These are phyloP conservation scores for Phaffia tasmanica DNA, from an alignment of 768 basidiomycete genomes.

Conservation along the genomic window DNA sequence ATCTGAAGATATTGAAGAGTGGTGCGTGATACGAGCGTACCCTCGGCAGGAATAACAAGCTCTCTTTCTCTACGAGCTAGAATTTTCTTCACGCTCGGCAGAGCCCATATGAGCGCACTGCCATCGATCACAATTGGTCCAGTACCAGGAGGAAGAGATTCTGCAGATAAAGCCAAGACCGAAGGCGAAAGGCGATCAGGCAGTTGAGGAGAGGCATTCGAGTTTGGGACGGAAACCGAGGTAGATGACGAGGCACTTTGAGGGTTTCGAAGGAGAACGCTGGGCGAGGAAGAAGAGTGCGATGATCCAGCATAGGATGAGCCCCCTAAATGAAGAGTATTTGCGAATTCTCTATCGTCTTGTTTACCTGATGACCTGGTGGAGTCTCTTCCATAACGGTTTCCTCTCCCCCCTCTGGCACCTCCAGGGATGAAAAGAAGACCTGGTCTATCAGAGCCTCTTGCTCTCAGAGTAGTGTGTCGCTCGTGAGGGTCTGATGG, in stretches of 20 bases:
- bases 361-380: slow-evolving; percentile 11
- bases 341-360: slow-evolving; percentile 5
- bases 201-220: not conserved
- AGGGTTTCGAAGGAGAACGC: not conserved
- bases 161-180: too few species aligned
- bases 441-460: slow-evolving; percentile 14
- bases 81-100: not conserved
- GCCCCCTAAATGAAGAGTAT: not conserved
- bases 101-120: not conserved
- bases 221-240: too few species aligned
- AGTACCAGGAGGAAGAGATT: not conserved
- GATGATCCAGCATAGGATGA: too few species aligned
- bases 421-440: not conserved
- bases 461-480: slow-evolving; percentile 19
- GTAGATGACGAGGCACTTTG: too few species aligned
- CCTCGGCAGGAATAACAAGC: slow-evolving; percentile 76
- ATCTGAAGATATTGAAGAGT: not conserved
- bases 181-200: not conserved
- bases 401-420: too few species aligned
- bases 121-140: not conserved
- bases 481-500: slow-evolving; percentile 23
- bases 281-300: not conserved
- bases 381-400: not conserved
- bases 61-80: slow-evolving; percentile 46
- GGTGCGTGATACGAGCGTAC: slow-evolving; percentile 41